These are phyloP conservation scores for Collybiopsis confluens DNA, from an alignment of 768 basidiomycete genomes.

Conservation along the genomic window DNA sequence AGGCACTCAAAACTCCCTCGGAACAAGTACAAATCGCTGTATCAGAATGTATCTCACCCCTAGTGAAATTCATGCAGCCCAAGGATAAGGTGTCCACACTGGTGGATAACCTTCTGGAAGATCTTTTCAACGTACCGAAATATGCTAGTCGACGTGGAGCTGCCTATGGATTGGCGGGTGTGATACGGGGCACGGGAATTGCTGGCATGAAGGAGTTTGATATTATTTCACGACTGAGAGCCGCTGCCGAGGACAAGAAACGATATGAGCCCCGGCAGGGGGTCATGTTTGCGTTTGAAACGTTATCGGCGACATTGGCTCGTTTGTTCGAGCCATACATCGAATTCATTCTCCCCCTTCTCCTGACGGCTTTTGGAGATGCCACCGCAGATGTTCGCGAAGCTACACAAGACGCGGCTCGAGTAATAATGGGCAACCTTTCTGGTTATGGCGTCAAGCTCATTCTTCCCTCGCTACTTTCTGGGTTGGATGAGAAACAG, in stretches of 20 bases:
- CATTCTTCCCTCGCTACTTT: constrained; percentile 84
- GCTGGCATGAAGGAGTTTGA: constrained; percentile 80
- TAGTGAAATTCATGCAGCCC: constrained; percentile 68
- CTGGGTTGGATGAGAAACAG: constrained; percentile 94
- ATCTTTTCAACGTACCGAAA: constrained; percentile 74
- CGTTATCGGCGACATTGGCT: constrained; percentile 79
- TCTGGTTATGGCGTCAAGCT: constrained; percentile 95
- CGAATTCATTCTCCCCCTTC: constrained; percentile 73
- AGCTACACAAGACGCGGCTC: constrained; percentile 86
- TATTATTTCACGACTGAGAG: constrained; percentile 66
- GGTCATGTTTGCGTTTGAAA: constrained; percentile 93
- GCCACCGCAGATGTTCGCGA: constrained; percentile 83
- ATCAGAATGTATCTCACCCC: constrained; percentile 88
- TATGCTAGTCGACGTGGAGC: constrained; percentile 96
- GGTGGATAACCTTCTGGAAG: constrained; percentile 73
- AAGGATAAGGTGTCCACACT: constrained; percentile 45
- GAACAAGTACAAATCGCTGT: constrained; percentile 97
- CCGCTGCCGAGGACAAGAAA: constrained; percentile 87
- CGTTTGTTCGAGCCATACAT: constrained; percentile 94
- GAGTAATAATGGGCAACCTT: constrained; percentile 92
- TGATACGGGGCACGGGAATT: constrained; percentile 88
- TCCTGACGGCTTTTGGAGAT: constrained; percentile 86
- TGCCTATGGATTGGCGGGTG: constrained; percentile 92
- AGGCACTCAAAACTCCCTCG: constrained; percentile 88
- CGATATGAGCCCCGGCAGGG: constrained; percentile 85